Percentiles rank a stretch among this genome's conserved stretches.
phyloP scores from a whole-genome alignment of 345 rosid species.

The Lumnitzera littorea region DNA sequence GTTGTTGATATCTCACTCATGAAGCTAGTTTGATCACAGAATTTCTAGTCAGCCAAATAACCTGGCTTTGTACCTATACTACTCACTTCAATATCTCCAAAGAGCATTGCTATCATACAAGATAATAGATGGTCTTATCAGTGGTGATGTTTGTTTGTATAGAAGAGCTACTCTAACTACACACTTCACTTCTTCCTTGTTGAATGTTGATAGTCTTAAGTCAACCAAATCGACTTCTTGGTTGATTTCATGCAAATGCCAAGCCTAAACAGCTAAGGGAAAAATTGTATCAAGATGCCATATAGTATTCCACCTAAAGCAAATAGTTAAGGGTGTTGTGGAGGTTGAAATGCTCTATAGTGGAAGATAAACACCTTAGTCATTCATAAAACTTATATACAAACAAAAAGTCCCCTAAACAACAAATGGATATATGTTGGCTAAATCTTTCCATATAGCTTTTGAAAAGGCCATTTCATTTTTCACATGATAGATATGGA shows the following conservation, averaged over 20 bases:
- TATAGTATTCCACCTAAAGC: too few species aligned
- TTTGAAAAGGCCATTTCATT: too few species aligned
- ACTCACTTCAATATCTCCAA: constrained; percentile 50
- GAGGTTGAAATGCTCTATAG: too few species aligned
- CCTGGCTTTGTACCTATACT: constrained; percentile 34
- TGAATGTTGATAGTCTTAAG: constrained; percentile 22
- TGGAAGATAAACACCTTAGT: too few species aligned
- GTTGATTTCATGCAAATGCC: constrained; percentile 44
- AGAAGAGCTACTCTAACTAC: constrained; percentile 45
- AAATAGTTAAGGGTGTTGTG: too few species aligned
- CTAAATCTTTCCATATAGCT: too few species aligned
- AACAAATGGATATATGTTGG: too few species aligned
- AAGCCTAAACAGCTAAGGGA: constrained; percentile 33
- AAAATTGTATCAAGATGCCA: too few species aligned
- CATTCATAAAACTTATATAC: too few species aligned
- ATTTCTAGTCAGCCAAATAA: constrained; percentile 54
- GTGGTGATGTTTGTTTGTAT: constrained; percentile 56
- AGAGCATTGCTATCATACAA: constrained; percentile 53
- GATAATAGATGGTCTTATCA: constrained; percentile 56
- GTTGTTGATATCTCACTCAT: constrained; percentile 3
- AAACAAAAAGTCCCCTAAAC: too few species aligned
- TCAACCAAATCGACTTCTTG: constrained; percentile 38
- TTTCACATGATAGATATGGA: too few species aligned
- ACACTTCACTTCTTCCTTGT: constrained; percentile 36
- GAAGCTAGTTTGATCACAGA: constrained; percentile 27